A percentile compares a stretch with the other conserved stretches of the same genome.
These are phyloP conservation scores for Pseudopithomyces chartarum DNA, from an alignment of 2,329 filamentous ascomycete species.

Conservation along the genomic window DNA sequence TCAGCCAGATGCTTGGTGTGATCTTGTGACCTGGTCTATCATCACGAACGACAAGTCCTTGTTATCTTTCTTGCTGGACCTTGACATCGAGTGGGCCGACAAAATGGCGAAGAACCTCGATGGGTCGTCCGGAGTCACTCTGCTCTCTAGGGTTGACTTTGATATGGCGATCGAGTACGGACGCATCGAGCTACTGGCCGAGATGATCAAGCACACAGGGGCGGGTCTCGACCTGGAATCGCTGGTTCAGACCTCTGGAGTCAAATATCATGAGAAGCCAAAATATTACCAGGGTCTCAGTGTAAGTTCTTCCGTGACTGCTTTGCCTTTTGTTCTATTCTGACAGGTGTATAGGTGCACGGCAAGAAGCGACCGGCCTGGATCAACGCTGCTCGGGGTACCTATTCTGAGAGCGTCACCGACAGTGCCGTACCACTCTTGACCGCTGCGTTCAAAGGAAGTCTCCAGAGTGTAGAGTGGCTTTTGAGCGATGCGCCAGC, in stretches of 20 bases:
- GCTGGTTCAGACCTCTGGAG: constrained; percentile 68
- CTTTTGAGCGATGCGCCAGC: constrained; percentile 74
- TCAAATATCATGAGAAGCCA: constrained; percentile 67
- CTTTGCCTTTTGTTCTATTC: background rate
- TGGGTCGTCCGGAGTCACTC: constrained; percentile 10
- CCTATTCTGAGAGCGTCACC: constrained; percentile 14
- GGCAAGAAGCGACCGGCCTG: constrained; percentile 77
- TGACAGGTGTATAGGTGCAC: constrained; percentile 53
- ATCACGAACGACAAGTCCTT: constrained; percentile 58
- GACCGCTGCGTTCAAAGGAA: constrained; percentile 61
- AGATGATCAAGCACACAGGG: constrained; percentile 69
- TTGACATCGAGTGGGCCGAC: constrained; percentile 53
- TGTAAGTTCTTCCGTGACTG: constrained; percentile 33
- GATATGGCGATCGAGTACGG: constrained; percentile 51
- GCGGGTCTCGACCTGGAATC: constrained; percentile 71
- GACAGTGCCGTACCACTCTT: constrained; percentile 63
- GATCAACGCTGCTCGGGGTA: constrained; percentile 66
- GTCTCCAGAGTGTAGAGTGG: constrained; percentile 74
- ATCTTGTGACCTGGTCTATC: constrained; percentile 54
- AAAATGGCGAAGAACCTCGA: constrained; percentile 8
- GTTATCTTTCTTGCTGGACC: constrained; percentile 63
- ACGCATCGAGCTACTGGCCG: constrained; percentile 62
- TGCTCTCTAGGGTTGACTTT: constrained; percentile 33
- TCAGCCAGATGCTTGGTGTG: background rate
- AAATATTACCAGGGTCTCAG: constrained; percentile 77